Evolutionary conservation across 345 rosid species (phyloP), one percentile per base, ranked within the genome.

Genomic region (Balakata baccata): DNA sequence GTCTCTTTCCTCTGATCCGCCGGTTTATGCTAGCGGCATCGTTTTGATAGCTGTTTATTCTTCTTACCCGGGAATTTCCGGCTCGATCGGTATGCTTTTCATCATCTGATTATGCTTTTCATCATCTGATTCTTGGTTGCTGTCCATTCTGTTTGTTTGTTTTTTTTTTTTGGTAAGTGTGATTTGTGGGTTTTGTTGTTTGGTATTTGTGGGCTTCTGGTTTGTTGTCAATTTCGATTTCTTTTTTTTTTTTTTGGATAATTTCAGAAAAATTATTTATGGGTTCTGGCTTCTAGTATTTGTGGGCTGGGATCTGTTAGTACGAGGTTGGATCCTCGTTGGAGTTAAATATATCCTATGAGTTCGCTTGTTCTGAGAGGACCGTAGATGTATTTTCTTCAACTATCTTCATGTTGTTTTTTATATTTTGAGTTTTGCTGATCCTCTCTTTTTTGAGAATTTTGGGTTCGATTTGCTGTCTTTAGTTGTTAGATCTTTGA

Each of bases 241-340:
- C 17, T 41, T 37, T 7, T 25, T 64, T 18, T 68, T 25, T n/a
- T 10, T 29, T 29, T 2, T 29, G 34, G 22, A 11, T n/a, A 8
- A 4, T 58, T 58, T 58, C 2, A 13, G 14, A 8, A n/a, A 46
- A 38, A 54, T 29, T 2, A 46, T 43, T 63, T 52, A n/a, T 61
- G 22, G 11, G 70, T 53, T 25, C 25, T 34, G 16, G 63, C 37
- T 9, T 34, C 16, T 39, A 17, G 63, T 56, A 20, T 17, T 34
- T 72, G 17, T 34, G 51, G 58, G 51, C 68, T 64, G 74, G 81
- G 77, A 76, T 85, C 81, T 73, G 73, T 23, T 70, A 73, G 17
- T 73, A n/a, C 16, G 10, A 34, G 43, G 69, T 20, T 50, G 61
- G 74, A 70, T 79, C 74, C 62, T 74, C 67, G 25, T 57, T 47